phyloP scores from a whole-genome alignment of 192 early-diverging fungal genomes.

The Diversispora eburnea region DNA sequence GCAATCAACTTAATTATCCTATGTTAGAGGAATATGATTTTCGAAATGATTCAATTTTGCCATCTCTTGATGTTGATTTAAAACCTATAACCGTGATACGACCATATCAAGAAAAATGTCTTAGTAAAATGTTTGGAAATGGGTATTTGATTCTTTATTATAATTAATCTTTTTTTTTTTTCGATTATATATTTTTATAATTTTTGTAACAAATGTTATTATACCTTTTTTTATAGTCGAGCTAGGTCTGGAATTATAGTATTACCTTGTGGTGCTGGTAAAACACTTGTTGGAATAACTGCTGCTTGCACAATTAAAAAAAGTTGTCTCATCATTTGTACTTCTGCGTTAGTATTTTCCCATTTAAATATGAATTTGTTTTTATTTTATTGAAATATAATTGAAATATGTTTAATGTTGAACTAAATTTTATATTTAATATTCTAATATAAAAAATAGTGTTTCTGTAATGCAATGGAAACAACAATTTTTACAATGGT shows the following conservation, averaged over 20 bases:
- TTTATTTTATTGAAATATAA: too few relatives aligned
- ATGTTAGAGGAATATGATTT: constrained; percentile 99
- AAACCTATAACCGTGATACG: constrained; percentile 93
- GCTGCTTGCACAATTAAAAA: constrained; percentile 97
- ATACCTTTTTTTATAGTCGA: constrained; percentile 23
- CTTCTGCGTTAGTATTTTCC: constrained; percentile 36
- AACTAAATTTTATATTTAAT: too few relatives aligned
- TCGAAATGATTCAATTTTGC: constrained; percentile 62
- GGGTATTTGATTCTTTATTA: constrained; percentile 36
- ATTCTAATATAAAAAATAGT: constrained; percentile 36
- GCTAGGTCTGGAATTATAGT: constrained; percentile 96
- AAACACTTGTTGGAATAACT: constrained; percentile 97
- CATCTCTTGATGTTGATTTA: constrained; percentile 72
- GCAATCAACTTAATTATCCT: constrained; percentile 87
- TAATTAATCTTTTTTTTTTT: too few relatives aligned
- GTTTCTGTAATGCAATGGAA: constrained; percentile 99
- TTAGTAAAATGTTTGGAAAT: constrained; percentile 99
- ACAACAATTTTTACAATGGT: constrained; percentile 94
- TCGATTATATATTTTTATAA: too few relatives aligned
- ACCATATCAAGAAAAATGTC: constrained; percentile 83
- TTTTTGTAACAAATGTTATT: too few relatives aligned
- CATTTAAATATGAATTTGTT: background rate
- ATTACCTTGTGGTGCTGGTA: constrained; percentile 95
- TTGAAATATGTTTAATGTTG: background rate
- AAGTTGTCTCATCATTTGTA: constrained; percentile 90